Evolutionary conservation across 345 rosid genomes (phyloP), one percentile per base, ranked within the genome.

Genomic region (Acer yangbiense): DNA sequence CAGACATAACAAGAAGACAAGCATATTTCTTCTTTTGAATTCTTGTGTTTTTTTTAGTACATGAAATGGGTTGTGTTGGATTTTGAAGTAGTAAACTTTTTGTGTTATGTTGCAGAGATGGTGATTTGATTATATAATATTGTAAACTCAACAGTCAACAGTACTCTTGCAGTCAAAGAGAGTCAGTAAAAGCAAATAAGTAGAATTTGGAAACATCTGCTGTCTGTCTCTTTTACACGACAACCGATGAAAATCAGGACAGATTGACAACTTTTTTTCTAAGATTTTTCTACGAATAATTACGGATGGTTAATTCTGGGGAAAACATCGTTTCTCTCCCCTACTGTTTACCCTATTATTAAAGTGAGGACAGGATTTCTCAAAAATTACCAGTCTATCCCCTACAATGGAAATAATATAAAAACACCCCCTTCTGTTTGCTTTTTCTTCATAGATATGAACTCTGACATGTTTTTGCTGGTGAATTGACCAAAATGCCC

Each of bases 1-100:
- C 23, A 83, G 43, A 21, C 86, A 77, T 43, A 86, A 48, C 10
- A 87, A 46, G n/a, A 86, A 75, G 32, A 73, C 76, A 60, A 84
- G 27, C 91, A 87, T 90, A 73, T 77, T 78, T 35, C 39, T 78
- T 35, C 39, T 35, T 35, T 35, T 35, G 39, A 35, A 35, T 35
- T 35, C 39, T n/a, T n/a, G 39, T 35, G 39, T 35, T 35, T 35
- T 35, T 7, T 43, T 43, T 43, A 43, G 46, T 9, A 43, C 9
- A 14, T 50, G 55, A 50, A 50, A 14, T 14, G 16, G 12, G 55
- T 14, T 43, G 46, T 43, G 46, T 43, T 43, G 46, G 46, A 43
- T 43, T 43, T 43, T 43, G 46, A 43, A 43, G 46, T 43, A 43
- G 9, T 43, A 43, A 43, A 8, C 46, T 4, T 35, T 35, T 35